Evolutionary conservation across 148 eudicot species (phyloP), one percentile per base, ranked within the genome.

Genomic region (Mesembryanthemum crystallinum): DNA sequence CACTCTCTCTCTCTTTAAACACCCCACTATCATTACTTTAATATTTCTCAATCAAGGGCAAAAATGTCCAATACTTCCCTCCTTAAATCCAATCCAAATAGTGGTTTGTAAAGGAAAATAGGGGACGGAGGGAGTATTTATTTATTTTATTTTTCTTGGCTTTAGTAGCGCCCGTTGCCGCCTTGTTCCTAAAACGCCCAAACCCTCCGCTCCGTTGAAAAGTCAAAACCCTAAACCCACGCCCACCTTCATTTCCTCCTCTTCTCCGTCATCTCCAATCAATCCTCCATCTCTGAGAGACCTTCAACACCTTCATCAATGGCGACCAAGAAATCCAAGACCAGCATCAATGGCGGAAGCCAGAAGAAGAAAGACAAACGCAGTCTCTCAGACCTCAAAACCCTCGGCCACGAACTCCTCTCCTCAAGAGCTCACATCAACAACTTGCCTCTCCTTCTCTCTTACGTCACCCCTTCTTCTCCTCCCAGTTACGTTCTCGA

Each of bases 371-470:
- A 59, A 35, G 73, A 66, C 25, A 82, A 79, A 21, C 80, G 82
- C 39, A 82, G 67, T 24, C 73, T 89, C 8, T 73, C 88, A 1
- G 88, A 85, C 11, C 79, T 94, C 3, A 90, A 90, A 80, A 82
- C 83, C 60, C 86, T 92, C 52, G 98, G 97, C 4, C 72, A 79
- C 18, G 77, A 90, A 58, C 87, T 94, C 1, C 92, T 92, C 15
- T 83, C 96, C 3, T 92, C 97, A 5, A 64, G 85, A 72, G 70
- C 84, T 7, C 89, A 90, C 84, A 70, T 89, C 82, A 94, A 94
- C 86, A 92, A 94, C 72, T 85, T 94, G 17, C 91, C 93, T 51
- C 67, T 83, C 28, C 91, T 94, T 65, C 85, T 94, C 69, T 58
- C 82, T 51, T 86, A 85, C 81, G 62, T 89, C 83, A 65, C 85